Evolutionary conservation across 345 rosid genomes (phyloP).

Genomic region (Syzygium aromaticum): DNA sequence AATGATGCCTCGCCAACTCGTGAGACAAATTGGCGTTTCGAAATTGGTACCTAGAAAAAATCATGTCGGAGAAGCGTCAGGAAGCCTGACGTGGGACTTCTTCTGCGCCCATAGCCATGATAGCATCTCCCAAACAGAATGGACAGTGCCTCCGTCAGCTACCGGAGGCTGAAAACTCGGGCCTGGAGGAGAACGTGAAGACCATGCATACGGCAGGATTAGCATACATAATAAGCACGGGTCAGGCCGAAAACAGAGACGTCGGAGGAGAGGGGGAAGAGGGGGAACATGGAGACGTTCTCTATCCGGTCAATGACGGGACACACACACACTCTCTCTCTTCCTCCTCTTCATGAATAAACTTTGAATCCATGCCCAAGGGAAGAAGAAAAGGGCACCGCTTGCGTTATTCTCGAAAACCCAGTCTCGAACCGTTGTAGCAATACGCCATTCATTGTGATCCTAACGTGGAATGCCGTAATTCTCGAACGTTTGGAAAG

Average conservation of each 20-base stretch:
- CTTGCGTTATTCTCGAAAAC: background rate
- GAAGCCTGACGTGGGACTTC: constrained; percentile 69
- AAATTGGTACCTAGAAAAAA: constrained; percentile 43
- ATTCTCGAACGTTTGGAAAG: background rate
- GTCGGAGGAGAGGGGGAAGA: too few relatives aligned
- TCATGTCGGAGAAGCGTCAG: constrained; percentile 75
- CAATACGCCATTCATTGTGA: background rate
- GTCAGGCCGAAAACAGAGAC: background rate
- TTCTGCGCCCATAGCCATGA: constrained; percentile 74
- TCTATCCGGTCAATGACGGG: too few relatives aligned
- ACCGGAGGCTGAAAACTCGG: background rate
- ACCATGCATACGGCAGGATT: background rate
- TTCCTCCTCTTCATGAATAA: background rate
- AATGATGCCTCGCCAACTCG: background rate
- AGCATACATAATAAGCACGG: background rate
- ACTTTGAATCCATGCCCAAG: background rate
- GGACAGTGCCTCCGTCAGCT: constrained; percentile 77
- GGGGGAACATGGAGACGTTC: too few relatives aligned
- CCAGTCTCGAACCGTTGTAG: background rate
- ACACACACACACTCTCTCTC: too few relatives aligned
- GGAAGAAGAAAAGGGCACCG: background rate
- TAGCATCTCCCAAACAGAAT: constrained; percentile 87
- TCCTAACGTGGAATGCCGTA: background rate
- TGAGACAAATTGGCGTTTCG: fast-evolving
- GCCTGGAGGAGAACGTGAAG: background rate